Evolutionary conservation across 176 grass and related monocot genomes (phyloP).

Genomic region (Lolium multiflorum): DNA sequence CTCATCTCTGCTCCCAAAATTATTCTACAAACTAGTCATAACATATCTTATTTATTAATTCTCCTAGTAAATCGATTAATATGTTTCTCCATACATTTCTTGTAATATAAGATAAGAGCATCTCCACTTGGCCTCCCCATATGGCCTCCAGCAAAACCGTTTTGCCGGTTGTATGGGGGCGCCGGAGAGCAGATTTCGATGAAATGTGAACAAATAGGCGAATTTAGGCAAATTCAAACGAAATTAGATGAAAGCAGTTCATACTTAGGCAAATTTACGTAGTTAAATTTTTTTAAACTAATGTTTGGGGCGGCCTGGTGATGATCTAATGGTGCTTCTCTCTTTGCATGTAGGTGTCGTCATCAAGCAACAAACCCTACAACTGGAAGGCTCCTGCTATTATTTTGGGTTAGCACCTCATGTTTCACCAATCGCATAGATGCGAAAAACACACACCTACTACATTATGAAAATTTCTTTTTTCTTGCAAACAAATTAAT

Average conservation of each 20-base stretch:
- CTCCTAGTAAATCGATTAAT: not conserved
- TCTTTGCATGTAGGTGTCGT: conserved; percentile 44
- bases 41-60: too few relatives aligned
- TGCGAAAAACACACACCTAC: not conserved
- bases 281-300: too few relatives aligned
- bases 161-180: too few relatives aligned
- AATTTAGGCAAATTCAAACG: too few relatives aligned
- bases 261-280: too few relatives aligned
- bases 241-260: too few relatives aligned
- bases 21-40: not conserved
- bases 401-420: conserved; percentile 66
- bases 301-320: too few relatives aligned
- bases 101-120: not conserved
- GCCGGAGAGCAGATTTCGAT: too few relatives aligned
- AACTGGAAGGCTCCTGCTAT: conserved; percentile 76
- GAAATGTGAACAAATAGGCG: too few relatives aligned
- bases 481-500: not conserved
- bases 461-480: not conserved
- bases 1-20: not conserved
- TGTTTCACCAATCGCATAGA: not conserved
- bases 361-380: conserved; percentile 46
- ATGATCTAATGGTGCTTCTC: not conserved
- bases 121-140: too few relatives aligned
- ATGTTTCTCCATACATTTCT: not conserved
- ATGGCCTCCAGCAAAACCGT: too few relatives aligned